A percentile compares a stretch with the other conserved stretches of the same genome.
These are phyloP conservation scores for Astraeus odoratus DNA, from an alignment of 768 basidiomycete species.

Conservation along the genomic window DNA sequence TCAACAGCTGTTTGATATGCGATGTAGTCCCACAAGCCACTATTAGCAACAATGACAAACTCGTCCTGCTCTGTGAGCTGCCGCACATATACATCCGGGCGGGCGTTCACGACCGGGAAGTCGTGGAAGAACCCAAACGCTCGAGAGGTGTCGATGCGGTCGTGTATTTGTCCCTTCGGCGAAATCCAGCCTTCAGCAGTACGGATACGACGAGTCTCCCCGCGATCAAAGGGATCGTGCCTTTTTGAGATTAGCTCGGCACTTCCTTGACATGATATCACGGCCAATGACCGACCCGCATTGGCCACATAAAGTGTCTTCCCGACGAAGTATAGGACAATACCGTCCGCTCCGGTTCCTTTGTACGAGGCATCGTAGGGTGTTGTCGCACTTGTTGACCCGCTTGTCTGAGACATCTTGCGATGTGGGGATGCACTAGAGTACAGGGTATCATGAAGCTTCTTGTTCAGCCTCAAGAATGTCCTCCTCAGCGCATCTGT, in stretches of 20 bases:
- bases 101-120: constrained; percentile 83
- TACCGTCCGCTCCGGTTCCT: constrained; percentile 72
- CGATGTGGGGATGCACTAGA: constrained; percentile 36
- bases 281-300: constrained; percentile 81
- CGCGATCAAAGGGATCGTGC: constrained; percentile 86
- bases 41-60: constrained; percentile 92
- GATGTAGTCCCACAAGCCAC: constrained; percentile 90
- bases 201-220: constrained; percentile 83
- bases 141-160: constrained; percentile 86
- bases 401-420: constrained; percentile 70
- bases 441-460: constrained; percentile 63
- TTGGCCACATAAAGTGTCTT: constrained; percentile 87
- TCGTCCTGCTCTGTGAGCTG: constrained; percentile 81
- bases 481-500: constrained; percentile 78
- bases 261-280: constrained; percentile 71
- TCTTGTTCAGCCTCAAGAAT: constrained; percentile 82
- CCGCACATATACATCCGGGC: constrained; percentile 68
- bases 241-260: constrained; percentile 68
- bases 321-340: constrained; percentile 78
- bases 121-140: constrained; percentile 91
- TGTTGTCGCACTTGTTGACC: constrained; percentile 28
- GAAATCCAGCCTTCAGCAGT: constrained; percentile 93
- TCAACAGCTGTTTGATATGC: constrained; percentile 95
- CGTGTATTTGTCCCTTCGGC: constrained; percentile 83
- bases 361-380: constrained; percentile 43